phyloP scores from a whole-genome alignment of 345 rosid genomes.

The Viola odorata region DNA sequence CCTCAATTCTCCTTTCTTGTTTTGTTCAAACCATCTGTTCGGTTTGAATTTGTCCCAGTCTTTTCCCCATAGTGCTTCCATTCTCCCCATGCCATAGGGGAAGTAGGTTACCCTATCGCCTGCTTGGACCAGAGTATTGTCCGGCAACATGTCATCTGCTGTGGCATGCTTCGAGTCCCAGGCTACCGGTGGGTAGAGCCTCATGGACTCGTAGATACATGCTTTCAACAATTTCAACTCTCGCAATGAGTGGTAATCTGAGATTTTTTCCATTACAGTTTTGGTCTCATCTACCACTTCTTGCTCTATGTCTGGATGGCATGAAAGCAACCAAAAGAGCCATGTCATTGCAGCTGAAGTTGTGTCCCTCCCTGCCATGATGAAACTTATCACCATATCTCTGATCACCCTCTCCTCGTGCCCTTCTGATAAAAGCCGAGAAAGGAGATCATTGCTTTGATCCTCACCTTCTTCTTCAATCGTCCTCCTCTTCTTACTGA shows the following conservation, averaged over 20 bases:
- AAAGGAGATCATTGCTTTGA: slow-evolving; percentile 17
- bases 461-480: background rate
- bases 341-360: slow-evolving; percentile 34
- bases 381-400: slow-evolving; percentile 25
- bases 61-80: slow-evolving; percentile 73
- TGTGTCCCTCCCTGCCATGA: slow-evolving; percentile 31
- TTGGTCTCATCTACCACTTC: slow-evolving; percentile 14
- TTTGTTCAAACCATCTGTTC: slow-evolving; percentile 47
- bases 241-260: slow-evolving; percentile 18
- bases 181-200: slow-evolving; percentile 29
- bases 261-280: background rate
- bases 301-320: slow-evolving; percentile 12
- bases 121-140: slow-evolving; percentile 50
- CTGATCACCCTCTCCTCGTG: slow-evolving; percentile 17
- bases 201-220: slow-evolving; percentile 28
- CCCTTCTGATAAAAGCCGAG: slow-evolving; percentile 20
- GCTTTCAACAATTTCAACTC: slow-evolving; percentile 18
- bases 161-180: slow-evolving; percentile 34
- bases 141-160: slow-evolving; percentile 50
- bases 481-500: slow-evolving; percentile 9
- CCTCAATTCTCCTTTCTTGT: slow-evolving; percentile 26
- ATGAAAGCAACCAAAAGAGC: slow-evolving; percentile 26
- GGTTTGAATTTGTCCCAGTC: slow-evolving; percentile 61
- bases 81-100: slow-evolving; percentile 88
- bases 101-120: slow-evolving; percentile 86